Percentiles rank a stretch among this genome's conserved stretches.
phyloP scores from a whole-genome alignment of 768 basidiomycete genomes.

The Gyrodon lividus region DNA sequence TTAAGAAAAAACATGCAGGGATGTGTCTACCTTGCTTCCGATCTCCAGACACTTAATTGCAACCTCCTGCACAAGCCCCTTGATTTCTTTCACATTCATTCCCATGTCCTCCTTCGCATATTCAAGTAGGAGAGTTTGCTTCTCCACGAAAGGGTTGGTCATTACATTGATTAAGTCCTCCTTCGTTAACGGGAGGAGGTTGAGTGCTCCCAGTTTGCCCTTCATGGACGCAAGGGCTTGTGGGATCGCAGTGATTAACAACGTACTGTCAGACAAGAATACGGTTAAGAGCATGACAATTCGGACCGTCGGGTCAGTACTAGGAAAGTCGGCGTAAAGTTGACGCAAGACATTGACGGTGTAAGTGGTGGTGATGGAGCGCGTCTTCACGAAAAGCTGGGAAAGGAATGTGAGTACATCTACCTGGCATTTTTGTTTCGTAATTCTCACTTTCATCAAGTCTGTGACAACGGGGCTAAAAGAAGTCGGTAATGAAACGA shows the following conservation, averaged over 20 bases:
- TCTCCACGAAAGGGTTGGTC: constrained; percentile 68
- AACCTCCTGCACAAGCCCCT: constrained; percentile 56
- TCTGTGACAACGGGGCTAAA: constrained; percentile 51
- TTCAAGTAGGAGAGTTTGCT: constrained; percentile 47
- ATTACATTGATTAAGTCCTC: constrained; percentile 63
- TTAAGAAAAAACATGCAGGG: background rate
- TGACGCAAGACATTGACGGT: constrained; percentile 56
- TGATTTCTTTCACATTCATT: constrained; percentile 42
- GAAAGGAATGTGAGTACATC: constrained; percentile 8
- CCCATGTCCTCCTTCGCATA: constrained; percentile 47
- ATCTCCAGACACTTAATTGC: constrained; percentile 58
- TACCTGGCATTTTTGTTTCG: background rate
- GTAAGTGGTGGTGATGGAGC: constrained; percentile 53
- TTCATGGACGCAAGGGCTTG: constrained; percentile 35
- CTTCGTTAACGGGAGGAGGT: constrained; percentile 53
- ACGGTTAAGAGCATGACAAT: constrained; percentile 72
- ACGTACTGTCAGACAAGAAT: constrained; percentile 42
- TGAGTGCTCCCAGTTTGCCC: constrained; percentile 53
- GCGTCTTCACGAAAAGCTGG: constrained; percentile 69
- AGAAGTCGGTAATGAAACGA: constrained; percentile 12
- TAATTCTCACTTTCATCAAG: constrained; percentile 55
- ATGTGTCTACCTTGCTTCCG: constrained; percentile 44
- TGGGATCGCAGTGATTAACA: constrained; percentile 28
- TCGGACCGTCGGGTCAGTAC: constrained; percentile 56
- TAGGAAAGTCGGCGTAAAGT: constrained; percentile 68